These are phyloP conservation scores for Cydonia oblonga DNA, from an alignment of 331 rosid species.

Conservation along the genomic window DNA sequence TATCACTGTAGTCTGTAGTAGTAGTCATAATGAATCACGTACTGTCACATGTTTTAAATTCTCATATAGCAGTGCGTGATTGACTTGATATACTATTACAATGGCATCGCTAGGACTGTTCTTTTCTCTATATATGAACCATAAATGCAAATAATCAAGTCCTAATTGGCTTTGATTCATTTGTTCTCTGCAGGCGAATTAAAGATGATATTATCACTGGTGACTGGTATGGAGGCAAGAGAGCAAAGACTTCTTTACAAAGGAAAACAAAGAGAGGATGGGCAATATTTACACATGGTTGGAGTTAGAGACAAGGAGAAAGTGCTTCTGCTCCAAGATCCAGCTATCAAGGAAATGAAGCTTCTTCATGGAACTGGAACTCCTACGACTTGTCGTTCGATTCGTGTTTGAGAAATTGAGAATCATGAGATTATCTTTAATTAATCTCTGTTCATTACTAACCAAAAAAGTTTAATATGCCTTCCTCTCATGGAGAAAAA, in stretches of 20 bases:
- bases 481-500: background rate
- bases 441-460: conserved; percentile 13
- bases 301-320: conserved; percentile 91
- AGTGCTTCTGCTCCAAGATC: conserved; percentile 73
- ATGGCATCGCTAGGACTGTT: background rate
- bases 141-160: too few species aligned
- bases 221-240: conserved; percentile 55
- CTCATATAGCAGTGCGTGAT: too few species aligned
- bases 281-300: conserved; percentile 81
- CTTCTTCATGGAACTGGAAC: conserved; percentile 39
- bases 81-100: too few species aligned
- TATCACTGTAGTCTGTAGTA: too few species aligned
- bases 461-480: conserved; percentile 12
- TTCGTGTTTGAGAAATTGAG: conserved; percentile 28
- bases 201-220: conserved; percentile 63
- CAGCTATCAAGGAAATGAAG: conserved; percentile 73
- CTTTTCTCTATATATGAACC: background rate
- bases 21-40: background rate
- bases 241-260: conserved; percentile 81
- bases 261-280: conserved; percentile 90
- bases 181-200: conserved; percentile 45
- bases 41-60: too few species aligned
- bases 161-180: background rate
- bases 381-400: conserved; percentile 31
- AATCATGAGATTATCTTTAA: background rate